A percentile compares a stretch with the other conserved stretches of the same genome.
phyloP scores from a whole-genome alignment of 2,329 filamentous ascomycete genomes.

The Lachnellula suecica region DNA sequence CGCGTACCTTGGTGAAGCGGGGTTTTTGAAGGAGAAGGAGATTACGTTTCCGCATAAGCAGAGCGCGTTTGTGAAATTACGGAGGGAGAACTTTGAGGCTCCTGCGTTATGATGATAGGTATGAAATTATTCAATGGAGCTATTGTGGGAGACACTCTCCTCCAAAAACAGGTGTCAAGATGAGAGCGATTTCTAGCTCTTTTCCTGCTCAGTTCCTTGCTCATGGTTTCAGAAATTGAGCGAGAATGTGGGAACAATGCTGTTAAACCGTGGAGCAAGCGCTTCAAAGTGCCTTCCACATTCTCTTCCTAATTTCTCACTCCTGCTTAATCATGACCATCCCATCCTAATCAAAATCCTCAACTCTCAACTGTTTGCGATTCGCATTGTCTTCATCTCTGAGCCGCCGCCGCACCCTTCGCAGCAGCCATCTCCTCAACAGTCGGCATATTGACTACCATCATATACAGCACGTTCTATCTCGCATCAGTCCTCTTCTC shows the following conservation, averaged over 20 bases:
- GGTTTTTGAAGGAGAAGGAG: slow-evolving; percentile 86
- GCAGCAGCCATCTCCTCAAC: slow-evolving; percentile 14
- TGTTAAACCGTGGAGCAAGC: neutral
- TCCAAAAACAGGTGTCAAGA: too few relatives aligned
- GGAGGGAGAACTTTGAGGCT: slow-evolving; percentile 76
- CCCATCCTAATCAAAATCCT: too few relatives aligned
- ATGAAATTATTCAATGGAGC: neutral
- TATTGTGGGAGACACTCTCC: too few relatives aligned
- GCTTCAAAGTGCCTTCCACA: too few relatives aligned
- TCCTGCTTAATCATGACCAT: too few relatives aligned
- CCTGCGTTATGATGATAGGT: slow-evolving; percentile 50
- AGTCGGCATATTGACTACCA: slow-evolving; percentile 48
- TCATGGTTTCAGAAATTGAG: too few relatives aligned
- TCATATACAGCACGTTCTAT: slow-evolving; percentile 47
- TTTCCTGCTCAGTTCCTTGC: too few relatives aligned
- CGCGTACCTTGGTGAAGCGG: slow-evolving; percentile 66
- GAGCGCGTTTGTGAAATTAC: slow-evolving; percentile 78
- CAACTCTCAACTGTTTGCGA: too few relatives aligned
- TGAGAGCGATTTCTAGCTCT: too few relatives aligned
- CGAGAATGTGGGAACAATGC: neutral
- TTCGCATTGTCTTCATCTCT: neutral
- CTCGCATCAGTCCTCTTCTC: neutral
- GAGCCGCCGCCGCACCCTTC: neutral
- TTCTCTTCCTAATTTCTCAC: too few relatives aligned
- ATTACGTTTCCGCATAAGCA: slow-evolving; percentile 91